Percentiles rank a stretch among this genome's conserved stretches.
Evolutionary conservation across 805 yeast genomes (phyloP).

Genomic region (Aciculoconidium aculeatum): DNA sequence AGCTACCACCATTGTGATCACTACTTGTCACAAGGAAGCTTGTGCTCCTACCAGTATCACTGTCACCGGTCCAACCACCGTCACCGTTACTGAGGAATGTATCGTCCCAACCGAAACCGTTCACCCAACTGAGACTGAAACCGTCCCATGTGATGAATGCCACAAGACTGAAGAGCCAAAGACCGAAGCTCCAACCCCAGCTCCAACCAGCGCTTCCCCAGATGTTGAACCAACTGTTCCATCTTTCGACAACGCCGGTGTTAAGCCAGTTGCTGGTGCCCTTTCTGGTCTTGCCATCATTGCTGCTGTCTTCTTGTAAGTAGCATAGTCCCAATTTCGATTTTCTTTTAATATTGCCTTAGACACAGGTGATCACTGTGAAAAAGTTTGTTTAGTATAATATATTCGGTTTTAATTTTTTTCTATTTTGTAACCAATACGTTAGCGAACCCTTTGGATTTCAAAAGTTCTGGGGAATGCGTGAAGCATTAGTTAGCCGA

Average conservation of each 20-base stretch:
- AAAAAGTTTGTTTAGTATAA: no score
- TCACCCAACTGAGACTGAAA: neutral
- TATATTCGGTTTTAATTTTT: no score
- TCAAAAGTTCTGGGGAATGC: no score
- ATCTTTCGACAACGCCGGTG: neutral
- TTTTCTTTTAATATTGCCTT: no score
- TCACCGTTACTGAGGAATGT: conserved; percentile 26
- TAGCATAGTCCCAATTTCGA: neutral
- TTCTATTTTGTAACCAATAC: no score
- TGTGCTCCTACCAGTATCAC: conserved; percentile 24
- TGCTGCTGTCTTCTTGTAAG: conserved; percentile 4
- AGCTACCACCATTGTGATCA: conserved; percentile 27
- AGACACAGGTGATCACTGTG: no score
- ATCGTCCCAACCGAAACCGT: conserved; percentile 4
- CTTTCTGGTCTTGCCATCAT: conserved; percentile 2
- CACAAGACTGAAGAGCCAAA: no score
- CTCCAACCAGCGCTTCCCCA: no score
- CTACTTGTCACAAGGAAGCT: conserved; percentile 21
- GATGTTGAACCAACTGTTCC: no score
- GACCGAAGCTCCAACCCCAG: conserved; percentile 1
- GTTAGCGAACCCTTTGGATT: no score
- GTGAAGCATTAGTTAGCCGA: no score
- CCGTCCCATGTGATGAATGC: neutral
- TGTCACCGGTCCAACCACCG: conserved; percentile 26
- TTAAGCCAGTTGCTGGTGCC: conserved; percentile 2